Conservation (phyloP, 495 filamentous ascomycete genomes). For the Neurospora tetrasperma region DNA sequence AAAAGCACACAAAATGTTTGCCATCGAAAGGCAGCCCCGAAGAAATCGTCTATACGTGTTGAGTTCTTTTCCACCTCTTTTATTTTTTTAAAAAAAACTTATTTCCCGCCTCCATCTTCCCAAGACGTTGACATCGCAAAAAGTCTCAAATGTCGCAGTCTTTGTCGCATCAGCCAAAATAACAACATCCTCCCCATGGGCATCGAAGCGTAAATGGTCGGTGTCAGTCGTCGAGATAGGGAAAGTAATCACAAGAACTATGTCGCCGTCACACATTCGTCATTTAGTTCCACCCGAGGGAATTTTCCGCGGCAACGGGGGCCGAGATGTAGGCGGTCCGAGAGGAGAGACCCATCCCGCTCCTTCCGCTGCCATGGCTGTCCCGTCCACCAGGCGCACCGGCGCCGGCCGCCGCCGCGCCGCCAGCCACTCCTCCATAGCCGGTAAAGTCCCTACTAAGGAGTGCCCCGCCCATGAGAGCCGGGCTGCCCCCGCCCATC, state of each 20-base stretch:
- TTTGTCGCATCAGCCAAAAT: conserved; percentile 7
- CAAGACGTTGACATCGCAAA: conserved; percentile 2
- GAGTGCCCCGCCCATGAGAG: conserved; percentile 44
- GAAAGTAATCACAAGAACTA: conserved; percentile 21
- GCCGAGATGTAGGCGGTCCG: conserved; percentile 61
- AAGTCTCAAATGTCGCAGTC: conserved; percentile 1
- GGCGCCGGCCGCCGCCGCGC: conserved; percentile 49
- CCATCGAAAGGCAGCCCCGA: not conserved
- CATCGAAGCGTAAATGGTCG: conserved; percentile 38
- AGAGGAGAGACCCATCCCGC: conserved; percentile 63
- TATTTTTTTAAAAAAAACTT: not conserved
- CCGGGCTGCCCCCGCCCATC: conserved; percentile 47
- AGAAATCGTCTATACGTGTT: not conserved
- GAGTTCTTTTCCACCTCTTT: not conserved
- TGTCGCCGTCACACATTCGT: conserved; percentile 21
- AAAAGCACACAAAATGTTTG: conserved; percentile 15
- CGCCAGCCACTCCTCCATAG: conserved; percentile 31
- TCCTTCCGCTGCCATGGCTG: conserved; percentile 48
- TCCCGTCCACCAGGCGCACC: conserved; percentile 45
- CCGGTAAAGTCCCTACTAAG: conserved; percentile 38
- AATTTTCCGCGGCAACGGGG: conserved; percentile 95
- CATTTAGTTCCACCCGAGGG: conserved; percentile 88
- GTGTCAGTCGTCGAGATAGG: conserved; percentile 7
- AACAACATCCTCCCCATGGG: conserved; percentile 28
- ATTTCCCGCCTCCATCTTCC: not conserved